These are phyloP conservation scores for Annulohypoxylon moriforme DNA, from an alignment of 495 filamentous ascomycete genomes.

Conservation along the genomic window DNA sequence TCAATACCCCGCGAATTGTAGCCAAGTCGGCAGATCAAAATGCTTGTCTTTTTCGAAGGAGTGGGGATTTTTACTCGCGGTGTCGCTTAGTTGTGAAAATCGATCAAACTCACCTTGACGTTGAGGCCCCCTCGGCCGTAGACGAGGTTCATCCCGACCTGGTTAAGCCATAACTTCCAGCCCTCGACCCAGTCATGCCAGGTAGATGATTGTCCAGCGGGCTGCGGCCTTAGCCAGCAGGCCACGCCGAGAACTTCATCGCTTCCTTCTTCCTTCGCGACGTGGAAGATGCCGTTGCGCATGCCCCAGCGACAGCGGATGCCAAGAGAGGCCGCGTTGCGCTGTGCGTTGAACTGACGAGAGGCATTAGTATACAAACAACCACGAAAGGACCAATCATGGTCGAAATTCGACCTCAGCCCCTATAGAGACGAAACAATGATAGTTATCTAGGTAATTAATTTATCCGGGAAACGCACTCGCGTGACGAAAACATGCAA, in stretches of 20 bases:
- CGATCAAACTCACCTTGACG: slow-evolving; percentile 54
- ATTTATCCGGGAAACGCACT: neutral
- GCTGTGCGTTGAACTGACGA: slow-evolving; percentile 62
- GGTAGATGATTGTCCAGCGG: slow-evolving; percentile 53
- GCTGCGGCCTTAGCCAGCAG: slow-evolving; percentile 70
- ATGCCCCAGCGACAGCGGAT: slow-evolving; percentile 73
- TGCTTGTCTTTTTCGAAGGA: slow-evolving; percentile 20
- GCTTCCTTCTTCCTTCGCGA: slow-evolving; percentile 65
- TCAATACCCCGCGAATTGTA: slow-evolving; percentile 9
- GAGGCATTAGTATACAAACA: slow-evolving; percentile 7
- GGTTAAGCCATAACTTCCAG: slow-evolving; percentile 69
- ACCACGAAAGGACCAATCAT: slow-evolving; percentile 5
- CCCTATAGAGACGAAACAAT: slow-evolving; percentile 19
- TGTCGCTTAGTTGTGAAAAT: neutral
- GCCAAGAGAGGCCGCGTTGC: slow-evolving; percentile 71
- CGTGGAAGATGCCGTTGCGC: slow-evolving; percentile 69
- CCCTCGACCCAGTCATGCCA: slow-evolving; percentile 68
- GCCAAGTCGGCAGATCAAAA: slow-evolving; percentile 37
- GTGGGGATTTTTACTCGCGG: slow-evolving; percentile 21
- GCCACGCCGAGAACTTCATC: slow-evolving; percentile 68
- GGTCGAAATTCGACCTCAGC: neutral
- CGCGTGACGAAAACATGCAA: slow-evolving; percentile 4
- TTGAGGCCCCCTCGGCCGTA: slow-evolving; percentile 74
- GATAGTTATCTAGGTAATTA: neutral
- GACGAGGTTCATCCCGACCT: slow-evolving; percentile 70